These are phyloP conservation scores for Cornus controversa DNA, from an alignment of 148 eudicot species.

Conservation along the genomic window DNA sequence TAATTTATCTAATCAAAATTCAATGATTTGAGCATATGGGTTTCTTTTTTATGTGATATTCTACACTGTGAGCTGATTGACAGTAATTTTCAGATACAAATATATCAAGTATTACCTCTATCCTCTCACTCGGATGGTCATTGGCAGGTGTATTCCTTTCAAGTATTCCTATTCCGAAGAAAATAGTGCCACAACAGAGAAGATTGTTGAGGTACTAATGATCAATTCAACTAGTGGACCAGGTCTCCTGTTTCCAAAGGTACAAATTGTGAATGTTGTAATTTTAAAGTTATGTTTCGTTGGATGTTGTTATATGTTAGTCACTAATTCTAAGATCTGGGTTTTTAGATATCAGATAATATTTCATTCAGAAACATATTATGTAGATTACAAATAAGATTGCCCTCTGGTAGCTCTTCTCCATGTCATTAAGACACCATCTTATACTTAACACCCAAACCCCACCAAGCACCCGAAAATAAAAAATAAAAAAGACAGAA, in stretches of 20 bases:
- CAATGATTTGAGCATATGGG: too few relatives aligned
- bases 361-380: not conserved
- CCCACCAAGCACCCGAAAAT: too few relatives aligned
- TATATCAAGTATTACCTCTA: not conserved
- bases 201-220: conserved; percentile 79
- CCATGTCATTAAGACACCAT: too few relatives aligned
- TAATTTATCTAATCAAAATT: too few relatives aligned
- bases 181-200: conserved; percentile 38
- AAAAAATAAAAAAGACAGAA: too few relatives aligned
- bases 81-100: not conserved
- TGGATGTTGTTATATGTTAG: not conserved
- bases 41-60: too few relatives aligned
- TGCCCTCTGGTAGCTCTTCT: too few relatives aligned
- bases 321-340: not conserved
- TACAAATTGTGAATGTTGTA: conserved; percentile 17
- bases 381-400: too few relatives aligned
- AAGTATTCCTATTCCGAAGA: conserved; percentile 38
- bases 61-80: conserved; percentile 1
- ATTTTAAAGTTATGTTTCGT: not conserved
- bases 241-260: conserved; percentile 93
- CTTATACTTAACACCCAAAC: too few relatives aligned
- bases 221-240: conserved; percentile 86
- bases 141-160: conserved; percentile 82
- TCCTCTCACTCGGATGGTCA: conserved; percentile 18
- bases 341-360: not conserved